Evolutionary conservation across 2,329 filamentous ascomycete genomes (phyloP), one percentile per base, ranked within the genome.

Genomic region (Escovopsis sp.): DNA sequence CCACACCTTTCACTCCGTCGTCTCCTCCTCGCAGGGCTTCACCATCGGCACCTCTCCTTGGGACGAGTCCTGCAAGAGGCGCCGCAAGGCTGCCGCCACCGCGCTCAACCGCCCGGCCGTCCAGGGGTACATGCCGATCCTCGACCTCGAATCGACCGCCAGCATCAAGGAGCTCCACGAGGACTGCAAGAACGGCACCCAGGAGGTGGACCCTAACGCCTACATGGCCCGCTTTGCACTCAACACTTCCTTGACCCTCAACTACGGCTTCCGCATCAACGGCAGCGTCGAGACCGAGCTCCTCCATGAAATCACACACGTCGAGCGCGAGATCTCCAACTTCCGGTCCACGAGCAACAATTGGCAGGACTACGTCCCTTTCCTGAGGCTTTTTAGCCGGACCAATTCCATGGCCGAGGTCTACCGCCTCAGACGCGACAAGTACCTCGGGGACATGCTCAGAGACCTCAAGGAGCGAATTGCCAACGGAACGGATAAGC

Each of bases 41-140:
- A 89, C 84, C 0, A 86, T 91, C 46, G 84, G 84, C 1, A 86
- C 84, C 0, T 87, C 82, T 0, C 84, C 84, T 0, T 91, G 84
- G 80, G 82, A 88, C 47, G 83, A 86, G 39, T 84, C 78, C 2
- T 85, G 81, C 62, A 89, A 88, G 58, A 67, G 70, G 20, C 72
- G 83, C 9, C 74, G 84, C 47, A 88, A 86, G 63, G 83, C 81
- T 0, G 84, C 83, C 1, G 83, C 81, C 4, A 86, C 83, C 5
- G 83, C 84, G 0, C 68, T 89, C 16, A 88, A 88, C 56, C 72
- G 80, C 0, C 82, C 83, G 0, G 78, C 83, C 0, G 74, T 84
- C 1, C 80, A 85, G 52, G 79, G 77, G 0, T 89, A 89, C 57
- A 82, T 87, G 74, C 83, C 84, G 0, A 84, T 87, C 50, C 77